Evolutionary conservation across 208 protist species (phyloP).

Genomic region (Entamoeba moshkovskii): DNA sequence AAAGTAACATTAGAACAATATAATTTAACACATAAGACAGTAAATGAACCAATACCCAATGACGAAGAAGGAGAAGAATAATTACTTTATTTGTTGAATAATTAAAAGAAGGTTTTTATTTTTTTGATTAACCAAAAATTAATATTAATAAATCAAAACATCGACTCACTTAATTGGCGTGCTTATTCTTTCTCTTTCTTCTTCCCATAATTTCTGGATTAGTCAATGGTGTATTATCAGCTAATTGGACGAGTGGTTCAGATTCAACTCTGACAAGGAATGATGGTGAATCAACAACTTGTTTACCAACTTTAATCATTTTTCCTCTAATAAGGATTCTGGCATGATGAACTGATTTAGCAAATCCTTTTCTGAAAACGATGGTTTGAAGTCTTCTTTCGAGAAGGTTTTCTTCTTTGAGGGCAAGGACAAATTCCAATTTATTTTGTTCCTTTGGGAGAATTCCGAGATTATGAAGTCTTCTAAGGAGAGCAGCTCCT

Average conservation of each 20-base stretch:
- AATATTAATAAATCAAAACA: not conserved
- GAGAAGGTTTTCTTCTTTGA: conserved; percentile 94
- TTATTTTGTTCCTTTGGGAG: conserved; percentile 90
- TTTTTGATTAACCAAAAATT: not conserved
- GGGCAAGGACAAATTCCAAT: conserved; percentile 97
- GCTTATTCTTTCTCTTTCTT: not conserved
- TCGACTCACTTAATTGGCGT: not conserved
- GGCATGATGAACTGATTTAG: conserved; percentile 98
- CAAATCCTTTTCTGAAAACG: conserved; percentile 87
- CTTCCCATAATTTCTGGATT: not conserved
- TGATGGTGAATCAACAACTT: conserved; percentile 94
- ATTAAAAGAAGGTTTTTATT: not conserved
- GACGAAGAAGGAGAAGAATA: not conserved
- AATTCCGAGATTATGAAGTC: conserved; percentile 89
- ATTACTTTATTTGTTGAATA: not conserved
- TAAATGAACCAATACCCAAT: not conserved
- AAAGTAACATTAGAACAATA: not conserved
- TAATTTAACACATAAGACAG: not conserved
- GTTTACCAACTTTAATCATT: conserved; percentile 96
- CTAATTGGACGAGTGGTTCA: conserved; percentile 42
- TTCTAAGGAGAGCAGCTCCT: conserved; percentile 90
- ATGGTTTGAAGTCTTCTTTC: conserved; percentile 97
- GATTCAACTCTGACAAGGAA: conserved; percentile 92
- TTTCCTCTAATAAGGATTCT: conserved; percentile 93
- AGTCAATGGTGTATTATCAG: not conserved